A percentile compares a stretch with the other conserved stretches of the same genome.
phyloP scores from a whole-genome alignment of 2,329 filamentous ascomycete genomes.

The Coniochaeta prunicola region DNA sequence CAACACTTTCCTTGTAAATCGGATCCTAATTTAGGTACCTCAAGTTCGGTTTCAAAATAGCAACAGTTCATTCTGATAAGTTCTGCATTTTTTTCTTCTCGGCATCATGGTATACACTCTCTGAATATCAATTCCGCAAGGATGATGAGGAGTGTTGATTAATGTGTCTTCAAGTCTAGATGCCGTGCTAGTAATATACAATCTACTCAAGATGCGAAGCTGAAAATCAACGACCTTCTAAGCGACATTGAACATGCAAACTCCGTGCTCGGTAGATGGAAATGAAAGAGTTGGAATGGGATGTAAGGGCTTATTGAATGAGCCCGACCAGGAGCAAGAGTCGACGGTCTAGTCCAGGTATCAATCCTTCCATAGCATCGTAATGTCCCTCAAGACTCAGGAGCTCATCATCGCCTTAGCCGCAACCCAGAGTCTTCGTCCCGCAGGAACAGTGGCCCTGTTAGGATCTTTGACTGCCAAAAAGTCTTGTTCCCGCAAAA shows the following conservation, averaged over 20 bases:
- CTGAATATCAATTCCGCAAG: neutral
- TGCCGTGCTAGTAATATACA: neutral
- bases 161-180: neutral
- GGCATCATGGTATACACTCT: no score
- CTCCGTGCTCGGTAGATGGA: neutral
- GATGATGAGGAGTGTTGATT: neutral
- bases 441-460: slow-evolving; percentile 11
- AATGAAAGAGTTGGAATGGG: neutral
- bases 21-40: neutral
- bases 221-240: neutral
- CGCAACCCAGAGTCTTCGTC: slow-evolving; percentile 10
- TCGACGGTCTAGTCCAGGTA: neutral
- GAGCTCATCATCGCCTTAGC: slow-evolving; percentile 9
- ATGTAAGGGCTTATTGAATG: no score
- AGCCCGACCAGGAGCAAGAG: neutral
- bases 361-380: neutral
- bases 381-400: neutral
- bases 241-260: neutral
- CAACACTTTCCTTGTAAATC: neutral
- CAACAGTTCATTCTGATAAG: no score
- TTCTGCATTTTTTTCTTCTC: no score
- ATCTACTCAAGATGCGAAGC: neutral
- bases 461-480: neutral
- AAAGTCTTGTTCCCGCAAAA: slow-evolving; percentile 8
- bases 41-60: no score